Percentiles rank a stretch among this genome's conserved stretches.
These are phyloP conservation scores for Amanita brunnescens DNA, from an alignment of 768 basidiomycete species.

Conservation along the genomic window DNA sequence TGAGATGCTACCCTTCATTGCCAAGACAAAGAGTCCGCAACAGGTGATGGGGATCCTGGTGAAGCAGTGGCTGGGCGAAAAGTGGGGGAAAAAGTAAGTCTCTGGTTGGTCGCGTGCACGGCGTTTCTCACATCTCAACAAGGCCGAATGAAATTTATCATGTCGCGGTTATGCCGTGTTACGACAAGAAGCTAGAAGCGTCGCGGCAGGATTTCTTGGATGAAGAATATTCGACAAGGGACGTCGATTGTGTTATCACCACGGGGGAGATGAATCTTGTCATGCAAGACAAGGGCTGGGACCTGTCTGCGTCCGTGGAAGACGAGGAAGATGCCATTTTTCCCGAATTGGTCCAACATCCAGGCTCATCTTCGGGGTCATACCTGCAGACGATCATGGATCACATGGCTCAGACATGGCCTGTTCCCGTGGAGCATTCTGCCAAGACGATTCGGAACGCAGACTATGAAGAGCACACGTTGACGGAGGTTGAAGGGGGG, in stretches of 20 bases:
- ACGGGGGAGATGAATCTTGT: constrained; percentile 89
- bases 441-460: constrained; percentile 57
- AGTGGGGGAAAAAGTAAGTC: constrained; percentile 63
- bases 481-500: constrained; percentile 35
- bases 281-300: constrained; percentile 76
- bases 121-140: constrained; percentile 20
- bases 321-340: constrained; percentile 37
- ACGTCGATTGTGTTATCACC: constrained; percentile 96
- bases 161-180: constrained; percentile 97
- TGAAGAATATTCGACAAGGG: constrained; percentile 71
- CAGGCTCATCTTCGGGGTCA: constrained; percentile 86
- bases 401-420: constrained; percentile 35
- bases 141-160: constrained; percentile 86
- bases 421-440: constrained; percentile 38
- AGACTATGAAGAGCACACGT: constrained; percentile 71
- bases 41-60: constrained; percentile 91
- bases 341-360: constrained; percentile 70
- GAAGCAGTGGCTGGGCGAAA: constrained; percentile 74
- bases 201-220: constrained; percentile 91
- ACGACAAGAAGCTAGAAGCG: constrained; percentile 99
- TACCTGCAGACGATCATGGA: constrained; percentile 78
- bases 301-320: constrained; percentile 50
- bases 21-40: constrained; percentile 85
- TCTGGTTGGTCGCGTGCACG: background rate
- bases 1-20: constrained; percentile 88